Conservation (phyloP, 2,329 filamentous ascomycete species). For the Nemania sp. region DNA sequence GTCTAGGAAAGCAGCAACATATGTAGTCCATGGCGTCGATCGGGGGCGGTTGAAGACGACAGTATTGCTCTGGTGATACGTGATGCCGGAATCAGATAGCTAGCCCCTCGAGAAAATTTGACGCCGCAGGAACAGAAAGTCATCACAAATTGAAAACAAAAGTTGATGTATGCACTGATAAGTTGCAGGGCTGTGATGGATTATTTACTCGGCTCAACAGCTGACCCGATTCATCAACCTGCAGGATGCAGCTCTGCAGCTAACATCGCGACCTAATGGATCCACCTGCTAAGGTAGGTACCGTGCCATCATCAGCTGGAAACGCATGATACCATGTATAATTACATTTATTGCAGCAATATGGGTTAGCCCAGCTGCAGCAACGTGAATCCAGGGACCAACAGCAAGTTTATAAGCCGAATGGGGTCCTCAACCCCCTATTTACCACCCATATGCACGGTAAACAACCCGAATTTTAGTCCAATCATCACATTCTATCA, state of each 20-base stretch:
- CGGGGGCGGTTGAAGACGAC: not conserved
- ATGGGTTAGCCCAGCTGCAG: too few species aligned
- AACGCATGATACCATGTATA: constrained; percentile 8
- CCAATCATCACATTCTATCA: too few species aligned
- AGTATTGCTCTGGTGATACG: not conserved
- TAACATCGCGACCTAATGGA: constrained; percentile 7
- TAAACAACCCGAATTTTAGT: too few species aligned
- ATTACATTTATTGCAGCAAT: not conserved
- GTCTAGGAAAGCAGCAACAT: constrained; percentile 15
- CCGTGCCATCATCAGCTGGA: not conserved
- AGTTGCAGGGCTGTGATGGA: constrained; percentile 5
- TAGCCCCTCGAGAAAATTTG: too few species aligned
- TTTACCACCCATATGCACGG: too few species aligned
- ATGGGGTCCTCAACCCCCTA: too few species aligned
- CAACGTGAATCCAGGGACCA: too few species aligned
- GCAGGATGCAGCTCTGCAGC: too few species aligned
- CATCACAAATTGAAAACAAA: constrained; percentile 11
- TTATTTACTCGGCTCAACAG: constrained; percentile 6
- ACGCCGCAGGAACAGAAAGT: constrained; percentile 5
- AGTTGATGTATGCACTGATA: not conserved
- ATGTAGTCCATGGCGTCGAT: constrained; percentile 14
- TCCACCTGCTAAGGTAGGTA: constrained; percentile 9
- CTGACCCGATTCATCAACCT: constrained; percentile 6
- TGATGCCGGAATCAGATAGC: not conserved
- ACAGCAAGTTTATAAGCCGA: too few species aligned